Conservation (phyloP, 2,329 filamentous ascomycete species). For the Penicillium sp. region DNA sequence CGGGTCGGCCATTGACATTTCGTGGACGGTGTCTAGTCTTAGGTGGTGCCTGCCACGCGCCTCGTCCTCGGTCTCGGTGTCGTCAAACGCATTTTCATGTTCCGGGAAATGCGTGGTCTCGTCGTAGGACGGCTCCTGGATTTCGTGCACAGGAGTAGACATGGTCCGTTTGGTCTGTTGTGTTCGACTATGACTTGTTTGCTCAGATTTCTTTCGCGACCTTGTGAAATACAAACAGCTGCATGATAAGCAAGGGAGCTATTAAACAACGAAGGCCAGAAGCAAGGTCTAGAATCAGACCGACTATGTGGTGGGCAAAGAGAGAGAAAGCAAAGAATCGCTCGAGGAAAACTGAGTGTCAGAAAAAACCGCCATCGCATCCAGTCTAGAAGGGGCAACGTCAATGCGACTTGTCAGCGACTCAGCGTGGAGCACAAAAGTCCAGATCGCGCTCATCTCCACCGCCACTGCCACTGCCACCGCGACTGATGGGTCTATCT, state of each 20-base stretch:
- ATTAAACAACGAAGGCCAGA: no score
- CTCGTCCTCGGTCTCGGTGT: not conserved
- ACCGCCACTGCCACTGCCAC: not conserved
- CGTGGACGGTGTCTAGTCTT: conserved; percentile 1
- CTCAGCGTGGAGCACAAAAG: no score
- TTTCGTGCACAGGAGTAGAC: conserved; percentile 12
- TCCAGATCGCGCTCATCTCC: not conserved
- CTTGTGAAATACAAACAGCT: not conserved
- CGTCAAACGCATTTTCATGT: not conserved
- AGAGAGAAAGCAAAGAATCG: not conserved
- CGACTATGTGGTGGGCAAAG: not conserved
- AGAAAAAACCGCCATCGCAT: no score
- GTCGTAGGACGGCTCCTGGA: conserved; percentile 9
- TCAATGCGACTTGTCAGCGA: no score
- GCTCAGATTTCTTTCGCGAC: not conserved
- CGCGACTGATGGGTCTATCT: no score
- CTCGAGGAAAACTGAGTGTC: no score
- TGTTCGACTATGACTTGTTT: not conserved
- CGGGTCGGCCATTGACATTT: conserved; percentile 15
- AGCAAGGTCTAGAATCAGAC: no score
- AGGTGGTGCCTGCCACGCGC: not conserved
- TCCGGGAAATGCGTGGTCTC: not conserved
- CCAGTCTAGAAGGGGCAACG: not conserved
- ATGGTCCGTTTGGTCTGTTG: not conserved
- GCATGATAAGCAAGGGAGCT: not conserved